Evolutionary conservation across 2,329 filamentous ascomycete genomes (phyloP), one percentile per base, ranked within the genome.

Genomic region (Xylariomycetidae sp.): DNA sequence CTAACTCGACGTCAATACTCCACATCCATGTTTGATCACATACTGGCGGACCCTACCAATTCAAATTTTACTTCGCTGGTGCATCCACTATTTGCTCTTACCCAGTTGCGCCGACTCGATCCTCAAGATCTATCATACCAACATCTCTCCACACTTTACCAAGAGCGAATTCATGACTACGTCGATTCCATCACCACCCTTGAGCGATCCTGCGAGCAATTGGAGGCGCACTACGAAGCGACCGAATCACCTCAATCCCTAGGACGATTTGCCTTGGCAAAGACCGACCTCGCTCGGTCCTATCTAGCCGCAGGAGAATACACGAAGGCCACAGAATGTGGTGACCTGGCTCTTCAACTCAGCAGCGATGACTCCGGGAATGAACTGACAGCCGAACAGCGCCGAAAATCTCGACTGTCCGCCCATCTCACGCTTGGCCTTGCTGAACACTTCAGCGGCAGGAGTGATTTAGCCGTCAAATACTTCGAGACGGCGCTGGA

Each of bases 401-500:
- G 86, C 25, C 70, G 69, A 34, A 86, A 80, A 52, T 76, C 87
- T 20, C 77, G 87, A 18, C 69, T 98, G 3, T 94, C 88, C 2
- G 85, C 88, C 1, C 85, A 94, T 51, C 64, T 98, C 23, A 94
- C 89, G 0, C 77, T 86, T 3, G 92, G 92, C 0, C 67, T 98
- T 3, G 85, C 89, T 2, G 74, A 85, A 38, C 94, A 89, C 60
- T 87, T 85, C 55, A 62, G 69, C 19, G 64, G 75, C 16, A 66
- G 80, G 16, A 74, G 83, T 44, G 74, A 80, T 25, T 74, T 78
- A 31, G 84, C 88, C 1, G 79, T 95, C 16, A 69, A 74, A 9
- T 88, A 84, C 62, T 94, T 98, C 59, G 79, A 87, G 43, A 70
- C 78, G 3, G 88, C 88, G 0, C 69, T 97, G 6, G 71, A 81